Conservation (phyloP, 2,329 filamentous ascomycete species). For the Aspergillus fumigatiaffinis region DNA sequence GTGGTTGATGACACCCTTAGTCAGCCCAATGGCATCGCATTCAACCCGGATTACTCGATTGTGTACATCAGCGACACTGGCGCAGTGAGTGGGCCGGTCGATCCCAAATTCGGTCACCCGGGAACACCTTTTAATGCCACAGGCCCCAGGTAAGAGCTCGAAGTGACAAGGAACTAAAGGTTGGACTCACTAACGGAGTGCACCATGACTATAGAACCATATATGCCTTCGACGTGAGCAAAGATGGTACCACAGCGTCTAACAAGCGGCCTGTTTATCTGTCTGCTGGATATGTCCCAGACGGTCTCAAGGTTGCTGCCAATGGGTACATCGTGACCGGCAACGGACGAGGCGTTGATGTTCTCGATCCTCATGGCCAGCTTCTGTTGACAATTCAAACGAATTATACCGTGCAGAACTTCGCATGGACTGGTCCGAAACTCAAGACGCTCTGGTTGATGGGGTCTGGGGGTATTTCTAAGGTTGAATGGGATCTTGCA, state of each 20-base stretch:
- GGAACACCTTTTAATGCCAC: conserved; percentile 29
- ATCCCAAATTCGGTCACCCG: conserved; percentile 19
- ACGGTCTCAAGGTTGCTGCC: conserved; percentile 41
- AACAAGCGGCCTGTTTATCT: conserved; percentile 42
- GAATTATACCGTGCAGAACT: conserved; percentile 44
- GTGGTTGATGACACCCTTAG: conserved; percentile 41
- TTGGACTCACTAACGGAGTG: not conserved
- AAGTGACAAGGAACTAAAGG: not conserved
- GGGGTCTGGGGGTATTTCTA: conserved; percentile 37
- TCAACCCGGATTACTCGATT: conserved; percentile 41
- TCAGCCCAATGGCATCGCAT: conserved; percentile 45
- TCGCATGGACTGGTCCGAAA: conserved; percentile 40
- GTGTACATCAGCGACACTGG: conserved; percentile 45
- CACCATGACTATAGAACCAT: conserved; percentile 21
- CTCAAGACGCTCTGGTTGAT: conserved; percentile 40
- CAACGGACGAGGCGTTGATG: conserved; percentile 39
- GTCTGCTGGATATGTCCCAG: conserved; percentile 37
- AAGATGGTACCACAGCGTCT: conserved; percentile 31
- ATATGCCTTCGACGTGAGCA: conserved; percentile 39
- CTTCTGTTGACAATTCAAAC: conserved; percentile 40
- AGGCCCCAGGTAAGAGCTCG: conserved; percentile 13
- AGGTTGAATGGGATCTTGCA: conserved; percentile 35
- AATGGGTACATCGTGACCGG: conserved; percentile 41
- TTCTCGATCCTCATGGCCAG: conserved; percentile 36
- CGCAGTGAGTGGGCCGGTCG: conserved; percentile 20